These are phyloP conservation scores for Eucalyptus pauciflora DNA, from an alignment of 345 rosid genomes.

Conservation along the genomic window DNA sequence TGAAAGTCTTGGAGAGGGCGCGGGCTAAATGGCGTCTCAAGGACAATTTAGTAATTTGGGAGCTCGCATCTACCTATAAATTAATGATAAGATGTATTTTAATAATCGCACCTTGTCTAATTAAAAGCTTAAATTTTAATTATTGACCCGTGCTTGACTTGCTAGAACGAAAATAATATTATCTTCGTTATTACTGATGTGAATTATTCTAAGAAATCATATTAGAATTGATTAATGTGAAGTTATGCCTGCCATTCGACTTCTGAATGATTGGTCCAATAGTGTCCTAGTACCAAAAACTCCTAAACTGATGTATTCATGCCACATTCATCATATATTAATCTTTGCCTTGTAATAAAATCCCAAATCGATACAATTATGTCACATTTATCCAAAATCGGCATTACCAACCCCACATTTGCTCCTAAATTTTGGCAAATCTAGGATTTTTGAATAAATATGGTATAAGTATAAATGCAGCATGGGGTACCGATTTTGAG, in stretches of 20 bases:
- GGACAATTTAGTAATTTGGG: background rate
- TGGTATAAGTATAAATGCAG: fast-evolving
- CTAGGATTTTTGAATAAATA: background rate
- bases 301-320: fast-evolving
- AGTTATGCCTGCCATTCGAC: background rate
- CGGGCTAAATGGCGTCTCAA: background rate
- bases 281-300: background rate
- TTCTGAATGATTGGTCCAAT: background rate
- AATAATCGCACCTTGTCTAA: background rate
- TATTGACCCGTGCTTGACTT: background rate
- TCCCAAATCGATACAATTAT: fast-evolving
- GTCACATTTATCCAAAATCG: fast-evolving
- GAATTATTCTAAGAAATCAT: background rate
- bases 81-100: background rate
- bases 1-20: background rate
- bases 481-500: fast-evolving
- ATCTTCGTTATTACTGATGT: background rate
- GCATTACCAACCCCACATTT: too few species aligned
- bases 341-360: fast-evolving
- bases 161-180: background rate
- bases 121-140: background rate
- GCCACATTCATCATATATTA: fast-evolving
- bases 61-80: background rate
- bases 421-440: background rate
- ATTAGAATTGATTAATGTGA: background rate